Percentiles rank a stretch among this genome's conserved stretches.
These are phyloP conservation scores for Elaeis guineensis DNA, from an alignment of 176 grass and related monocot species.

Conservation along the genomic window DNA sequence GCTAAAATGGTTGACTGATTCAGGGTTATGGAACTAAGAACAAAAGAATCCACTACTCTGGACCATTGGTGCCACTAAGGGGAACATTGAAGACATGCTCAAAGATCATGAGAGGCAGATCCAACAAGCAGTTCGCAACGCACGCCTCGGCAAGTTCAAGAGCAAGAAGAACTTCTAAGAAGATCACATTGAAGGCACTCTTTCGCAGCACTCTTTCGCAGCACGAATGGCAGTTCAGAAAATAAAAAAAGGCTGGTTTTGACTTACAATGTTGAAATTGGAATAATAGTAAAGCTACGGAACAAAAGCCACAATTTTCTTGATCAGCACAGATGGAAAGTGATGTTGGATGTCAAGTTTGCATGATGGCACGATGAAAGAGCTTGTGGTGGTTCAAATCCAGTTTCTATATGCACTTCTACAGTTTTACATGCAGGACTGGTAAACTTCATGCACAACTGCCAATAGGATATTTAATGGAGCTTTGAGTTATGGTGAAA, in stretches of 20 bases:
- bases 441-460: no score
- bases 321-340: no score
- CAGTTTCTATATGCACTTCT: no score
- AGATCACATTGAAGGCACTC: no score
- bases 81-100: constrained; percentile 64
- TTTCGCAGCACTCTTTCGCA: background rate
- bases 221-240: background rate
- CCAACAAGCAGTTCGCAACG: constrained; percentile 68
- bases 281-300: no score
- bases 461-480: no score
- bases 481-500: no score
- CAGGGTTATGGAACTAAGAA: constrained; percentile 33
- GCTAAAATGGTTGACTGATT: background rate
- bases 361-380: no score
- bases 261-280: background rate
- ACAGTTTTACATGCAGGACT: no score
- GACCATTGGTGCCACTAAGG: constrained; percentile 39
- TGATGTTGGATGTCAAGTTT: no score
- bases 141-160: constrained; percentile 42
- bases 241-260: constrained; percentile 4
- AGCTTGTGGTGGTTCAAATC: no score
- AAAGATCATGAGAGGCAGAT: constrained; percentile 71
- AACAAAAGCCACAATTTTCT: no score
- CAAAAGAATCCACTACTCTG: constrained; percentile 44
- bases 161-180: constrained; percentile 21